Base-by-base conservation (phyloP, 257 asterid genomes). In the Perilla frutescens region DNA sequence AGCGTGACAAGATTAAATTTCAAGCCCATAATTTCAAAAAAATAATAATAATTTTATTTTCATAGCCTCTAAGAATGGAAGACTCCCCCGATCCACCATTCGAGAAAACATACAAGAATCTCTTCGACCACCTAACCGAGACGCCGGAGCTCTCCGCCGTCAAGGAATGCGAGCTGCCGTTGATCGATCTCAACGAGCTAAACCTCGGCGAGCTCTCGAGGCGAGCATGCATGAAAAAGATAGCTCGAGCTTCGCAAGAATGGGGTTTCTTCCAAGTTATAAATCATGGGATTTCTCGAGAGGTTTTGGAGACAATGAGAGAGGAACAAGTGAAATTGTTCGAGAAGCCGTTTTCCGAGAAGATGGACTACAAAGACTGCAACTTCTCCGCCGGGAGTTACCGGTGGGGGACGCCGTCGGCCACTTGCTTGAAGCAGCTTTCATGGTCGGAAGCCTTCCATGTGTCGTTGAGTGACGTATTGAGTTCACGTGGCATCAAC, bases 401-500 rank as follows among this genome's bases (percentile, higher is more conserved):
- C 68, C 89, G 96, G 5, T 94, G 96, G 96, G 97, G 99, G 13
- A 85, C 96, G 6, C 97, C 99, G 8, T 78, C 92, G 0, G 97
- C 97, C 1, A 90, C 93, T 44, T 81, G 88, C 68, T 56, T 91
- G 54, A 55, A 76, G 29, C 96, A 94, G 75, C 57, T 94, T 14
- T 85, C 99, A 7, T 94, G 99, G 97, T 91, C 96, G 0, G 99
- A 94, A 57, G 96, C 99, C 29, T 94, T 90, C 71, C 99, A 94
- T n/a, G 93, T 94, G 0, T 85, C 94, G 56, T 70, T 94, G 55
- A 80, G 77, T 14, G 90, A 82, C 66, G 86, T 89, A 2, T 74
- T 88, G 41, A 81, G 83, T 49, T 65, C 86, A 4, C 84, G 76
- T 55, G 83, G 79, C 37, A 50, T 31, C 74, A 68, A 43, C 68